A percentile compares a stretch with the other conserved stretches of the same genome.
Conservation (phyloP, 306 rosid genomes). For the Aeschynomene evenia region DNA sequence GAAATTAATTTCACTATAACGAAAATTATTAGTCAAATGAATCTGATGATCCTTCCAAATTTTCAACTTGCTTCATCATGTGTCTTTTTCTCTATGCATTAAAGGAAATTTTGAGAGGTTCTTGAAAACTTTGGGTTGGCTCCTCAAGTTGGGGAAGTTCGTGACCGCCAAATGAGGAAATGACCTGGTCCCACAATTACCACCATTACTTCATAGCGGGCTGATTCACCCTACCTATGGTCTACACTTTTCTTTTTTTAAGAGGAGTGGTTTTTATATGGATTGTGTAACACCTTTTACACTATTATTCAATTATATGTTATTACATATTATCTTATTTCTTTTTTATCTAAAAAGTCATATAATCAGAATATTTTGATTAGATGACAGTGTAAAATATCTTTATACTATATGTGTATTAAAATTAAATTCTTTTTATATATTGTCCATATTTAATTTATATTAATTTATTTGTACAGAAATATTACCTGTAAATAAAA, state of each 20-base stretch:
- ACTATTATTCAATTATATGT: too few species aligned
- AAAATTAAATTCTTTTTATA: too few species aligned
- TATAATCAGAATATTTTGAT: too few species aligned
- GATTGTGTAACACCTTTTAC: too few species aligned
- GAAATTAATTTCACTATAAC: not conserved
- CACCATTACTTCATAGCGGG: not conserved
- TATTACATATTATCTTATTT: too few species aligned
- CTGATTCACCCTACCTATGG: not conserved
- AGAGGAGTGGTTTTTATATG: too few species aligned
- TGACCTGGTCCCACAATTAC: slow-evolving; percentile 21
- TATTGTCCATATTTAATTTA: too few species aligned
- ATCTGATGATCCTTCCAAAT: slow-evolving; percentile 19
- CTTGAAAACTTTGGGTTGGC: slow-evolving; percentile 40
- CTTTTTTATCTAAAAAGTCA: too few species aligned
- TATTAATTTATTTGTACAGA: too few species aligned
- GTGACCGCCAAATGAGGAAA: not conserved
- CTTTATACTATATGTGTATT: too few species aligned
- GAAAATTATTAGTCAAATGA: slow-evolving; percentile 32
- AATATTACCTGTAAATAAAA: too few species aligned
- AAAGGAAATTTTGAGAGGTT: not conserved
- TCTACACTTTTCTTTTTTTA: not conserved
- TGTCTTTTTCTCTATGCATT: not conserved
- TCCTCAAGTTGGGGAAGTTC: slow-evolving; percentile 51
- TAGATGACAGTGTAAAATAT: too few species aligned
- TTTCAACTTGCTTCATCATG: slow-evolving; percentile 13